phyloP scores from a whole-genome alignment of 2,329 filamentous ascomycete species.

The Clonostachys solani region DNA sequence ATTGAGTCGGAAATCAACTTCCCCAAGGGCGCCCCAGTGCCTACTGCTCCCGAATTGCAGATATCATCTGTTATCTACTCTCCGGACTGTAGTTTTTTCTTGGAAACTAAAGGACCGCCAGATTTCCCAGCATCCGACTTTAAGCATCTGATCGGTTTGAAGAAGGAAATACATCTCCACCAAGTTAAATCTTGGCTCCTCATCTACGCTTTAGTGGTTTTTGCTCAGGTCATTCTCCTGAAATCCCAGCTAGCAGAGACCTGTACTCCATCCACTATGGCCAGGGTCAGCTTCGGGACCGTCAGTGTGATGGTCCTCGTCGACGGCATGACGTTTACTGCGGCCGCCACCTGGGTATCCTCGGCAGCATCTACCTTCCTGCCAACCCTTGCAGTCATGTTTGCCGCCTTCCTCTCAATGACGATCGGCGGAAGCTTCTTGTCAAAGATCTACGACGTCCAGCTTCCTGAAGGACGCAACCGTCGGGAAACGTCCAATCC shows the following conservation, averaged over 20 bases:
- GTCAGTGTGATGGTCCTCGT: constrained; percentile 57
- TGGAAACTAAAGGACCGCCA: constrained; percentile 61
- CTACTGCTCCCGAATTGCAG: constrained; percentile 48
- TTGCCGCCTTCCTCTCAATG: constrained; percentile 49
- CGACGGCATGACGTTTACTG: constrained; percentile 55
- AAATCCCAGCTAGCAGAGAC: constrained; percentile 63
- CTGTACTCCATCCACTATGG: constrained; percentile 63
- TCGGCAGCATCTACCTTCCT: constrained; percentile 52
- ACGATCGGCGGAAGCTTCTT: constrained; percentile 54
- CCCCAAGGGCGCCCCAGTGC: constrained; percentile 55
- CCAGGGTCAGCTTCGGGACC: constrained; percentile 61
- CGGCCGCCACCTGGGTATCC: constrained; percentile 51
- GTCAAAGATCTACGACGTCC: constrained; percentile 55
- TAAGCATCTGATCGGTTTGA: constrained; percentile 54
- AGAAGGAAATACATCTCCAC: constrained; percentile 54
- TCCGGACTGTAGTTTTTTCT: constrained; percentile 63
- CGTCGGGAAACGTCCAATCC: constrained; percentile 13
- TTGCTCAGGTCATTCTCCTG: constrained; percentile 57
- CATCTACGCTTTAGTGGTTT: constrained; percentile 49
- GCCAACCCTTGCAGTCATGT: constrained; percentile 49
- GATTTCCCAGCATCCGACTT: constrained; percentile 44
- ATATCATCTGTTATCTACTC: constrained; percentile 64
- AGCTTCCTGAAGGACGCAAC: constrained; percentile 49
- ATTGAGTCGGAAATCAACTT: constrained; percentile 61
- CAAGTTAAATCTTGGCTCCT: constrained; percentile 57